These are phyloP conservation scores for Mycena kentingensis DNA, from an alignment of 768 basidiomycete genomes.

Conservation along the genomic window DNA sequence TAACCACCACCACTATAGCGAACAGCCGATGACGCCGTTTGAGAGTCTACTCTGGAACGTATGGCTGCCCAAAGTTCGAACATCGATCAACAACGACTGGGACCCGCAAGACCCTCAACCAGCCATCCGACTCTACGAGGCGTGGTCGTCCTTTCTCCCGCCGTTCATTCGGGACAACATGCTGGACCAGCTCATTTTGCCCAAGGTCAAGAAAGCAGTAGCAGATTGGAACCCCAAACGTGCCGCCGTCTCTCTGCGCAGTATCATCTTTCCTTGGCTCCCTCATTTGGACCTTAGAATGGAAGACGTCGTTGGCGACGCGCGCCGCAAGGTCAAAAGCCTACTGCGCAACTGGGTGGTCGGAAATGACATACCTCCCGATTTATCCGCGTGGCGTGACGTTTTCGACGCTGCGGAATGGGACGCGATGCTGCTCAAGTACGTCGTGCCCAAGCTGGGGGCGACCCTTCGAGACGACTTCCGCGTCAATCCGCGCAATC, in stretches of 20 bases:
- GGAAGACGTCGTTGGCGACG: constrained; percentile 85
- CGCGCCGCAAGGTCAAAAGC: constrained; percentile 81
- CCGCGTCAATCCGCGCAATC: constrained; percentile 86
- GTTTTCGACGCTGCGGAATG: constrained; percentile 82
- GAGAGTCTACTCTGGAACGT: constrained; percentile 93
- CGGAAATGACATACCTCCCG: constrained; percentile 72
- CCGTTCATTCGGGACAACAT: constrained; percentile 92
- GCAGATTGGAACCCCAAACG: constrained; percentile 78
- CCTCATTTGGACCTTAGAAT: constrained; percentile 82
- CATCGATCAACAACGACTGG: constrained; percentile 96
- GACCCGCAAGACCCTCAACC: constrained; percentile 68
- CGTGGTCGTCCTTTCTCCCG: constrained; percentile 87
- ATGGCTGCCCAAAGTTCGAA: constrained; percentile 95
- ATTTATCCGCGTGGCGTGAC: constrained; percentile 82
- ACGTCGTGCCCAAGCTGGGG: constrained; percentile 90
- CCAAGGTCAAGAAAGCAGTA: constrained; percentile 85
- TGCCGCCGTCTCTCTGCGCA: constrained; percentile 62
- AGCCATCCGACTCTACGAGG: constrained; percentile 81
- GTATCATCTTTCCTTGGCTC: constrained; percentile 94
- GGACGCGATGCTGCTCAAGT: constrained; percentile 89
- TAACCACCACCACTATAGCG: constrained; percentile 39
- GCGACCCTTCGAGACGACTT: constrained; percentile 81
- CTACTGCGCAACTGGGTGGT: constrained; percentile 75
- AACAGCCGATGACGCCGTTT: constrained; percentile 87
- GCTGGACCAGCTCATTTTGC: constrained; percentile 92